phyloP scores from a whole-genome alignment of 805 yeast species.

The Candida tallmaniae region DNA sequence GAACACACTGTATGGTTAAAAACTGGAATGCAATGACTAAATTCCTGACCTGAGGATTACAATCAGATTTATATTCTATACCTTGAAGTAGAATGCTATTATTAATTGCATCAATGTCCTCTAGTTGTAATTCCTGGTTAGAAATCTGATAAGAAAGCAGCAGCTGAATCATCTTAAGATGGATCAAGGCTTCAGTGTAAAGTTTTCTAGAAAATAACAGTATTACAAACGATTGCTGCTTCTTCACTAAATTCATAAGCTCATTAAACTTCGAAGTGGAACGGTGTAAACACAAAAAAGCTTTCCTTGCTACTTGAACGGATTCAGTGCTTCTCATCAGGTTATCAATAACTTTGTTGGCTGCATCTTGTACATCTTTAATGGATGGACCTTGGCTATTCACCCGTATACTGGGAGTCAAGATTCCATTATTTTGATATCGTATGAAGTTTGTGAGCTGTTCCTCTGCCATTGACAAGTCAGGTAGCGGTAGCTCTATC shows the following conservation, averaged over 20 bases:
- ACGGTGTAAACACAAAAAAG: slow-evolving; percentile 9
- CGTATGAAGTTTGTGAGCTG: slow-evolving; percentile 2
- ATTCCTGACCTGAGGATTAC: slow-evolving; percentile 1
- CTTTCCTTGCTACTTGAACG: slow-evolving; percentile 1
- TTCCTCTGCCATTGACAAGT: slow-evolving; percentile 1
- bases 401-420: background rate
- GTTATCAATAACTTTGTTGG: slow-evolving; percentile 2
- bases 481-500: background rate
- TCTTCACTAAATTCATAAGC: slow-evolving; percentile 14
- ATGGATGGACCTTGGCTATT: background rate
- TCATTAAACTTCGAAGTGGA: slow-evolving; percentile 1
- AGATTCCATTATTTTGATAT: background rate
- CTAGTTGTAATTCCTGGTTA: background rate
- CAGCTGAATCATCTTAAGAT: slow-evolving; percentile 10
- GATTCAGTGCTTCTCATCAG: background rate
- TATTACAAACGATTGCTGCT: slow-evolving; percentile 25
- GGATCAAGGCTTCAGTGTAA: slow-evolving; percentile 11
- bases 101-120: background rate
- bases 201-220: slow-evolving; percentile 8
- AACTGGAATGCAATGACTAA: slow-evolving; percentile 25
- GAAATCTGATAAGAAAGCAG: background rate
- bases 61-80: background rate
- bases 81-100: background rate
- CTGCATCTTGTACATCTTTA: slow-evolving; percentile 1
- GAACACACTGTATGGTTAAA: slow-evolving; percentile 21